Conservation (phyloP, 306 rosid genomes). For the Acacia acuminata region DNA sequence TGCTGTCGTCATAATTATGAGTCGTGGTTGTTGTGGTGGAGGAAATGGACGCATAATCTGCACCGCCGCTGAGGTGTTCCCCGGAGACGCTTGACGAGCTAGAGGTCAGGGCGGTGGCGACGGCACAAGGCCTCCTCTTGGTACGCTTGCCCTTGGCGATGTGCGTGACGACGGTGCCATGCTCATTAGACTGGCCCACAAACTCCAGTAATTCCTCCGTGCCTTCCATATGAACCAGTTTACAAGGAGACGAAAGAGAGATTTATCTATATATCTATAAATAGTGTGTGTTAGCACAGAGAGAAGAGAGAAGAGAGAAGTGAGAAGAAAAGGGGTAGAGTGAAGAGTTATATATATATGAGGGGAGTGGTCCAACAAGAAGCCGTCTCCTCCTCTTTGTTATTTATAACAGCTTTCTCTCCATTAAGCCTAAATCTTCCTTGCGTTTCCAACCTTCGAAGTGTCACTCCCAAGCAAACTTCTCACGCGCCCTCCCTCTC, state of each 20-base stretch:
- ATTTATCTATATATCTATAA: not conserved
- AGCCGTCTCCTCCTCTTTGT: constrained; percentile 10
- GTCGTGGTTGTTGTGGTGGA: constrained; percentile 49
- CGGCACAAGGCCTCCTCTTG: constrained; percentile 60
- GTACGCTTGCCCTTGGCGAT: constrained; percentile 62
- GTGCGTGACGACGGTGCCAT: constrained; percentile 11
- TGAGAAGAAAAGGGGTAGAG: not conserved
- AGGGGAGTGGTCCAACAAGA: not conserved
- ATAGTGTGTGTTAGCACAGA: not conserved
- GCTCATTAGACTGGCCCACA: constrained; percentile 27
- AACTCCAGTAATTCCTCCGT: constrained; percentile 40
- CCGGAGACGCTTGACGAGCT: constrained; percentile 58
- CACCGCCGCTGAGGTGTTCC: constrained; percentile 7
- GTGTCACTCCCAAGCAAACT: constrained; percentile 52
- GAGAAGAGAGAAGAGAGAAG: constrained; percentile 12
- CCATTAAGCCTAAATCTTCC: constrained; percentile 40
- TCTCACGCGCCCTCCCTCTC: constrained; percentile 44
- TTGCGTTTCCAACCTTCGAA: constrained; percentile 66
- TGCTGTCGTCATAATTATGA: constrained; percentile 29
- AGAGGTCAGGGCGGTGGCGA: constrained; percentile 34
- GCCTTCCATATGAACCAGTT: constrained; percentile 41
- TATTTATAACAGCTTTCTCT: not conserved
- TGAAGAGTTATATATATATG: not conserved
- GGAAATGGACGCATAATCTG: constrained; percentile 48
- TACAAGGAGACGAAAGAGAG: not conserved